Evolutionary conservation across 345 rosid species (phyloP).

Genomic region (Gynandropsis gynandra): DNA sequence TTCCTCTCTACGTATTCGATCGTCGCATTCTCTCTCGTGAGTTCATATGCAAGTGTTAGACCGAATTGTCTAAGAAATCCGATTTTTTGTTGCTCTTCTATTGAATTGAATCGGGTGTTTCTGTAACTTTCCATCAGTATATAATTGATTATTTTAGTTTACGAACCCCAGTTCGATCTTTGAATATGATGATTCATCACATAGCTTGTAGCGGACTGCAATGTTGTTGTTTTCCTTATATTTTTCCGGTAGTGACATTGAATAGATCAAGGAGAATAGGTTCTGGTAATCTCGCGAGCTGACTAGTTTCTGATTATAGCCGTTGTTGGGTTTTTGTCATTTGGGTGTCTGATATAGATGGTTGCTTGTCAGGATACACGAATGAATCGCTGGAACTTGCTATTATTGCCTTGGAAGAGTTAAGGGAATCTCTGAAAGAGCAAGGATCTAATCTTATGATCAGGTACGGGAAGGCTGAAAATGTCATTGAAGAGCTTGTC

Average conservation of each 20-base stretch:
- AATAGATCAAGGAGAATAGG: neutral
- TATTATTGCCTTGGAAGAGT: constrained; percentile 55
- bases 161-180: neutral
- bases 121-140: neutral
- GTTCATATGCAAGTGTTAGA: constrained; percentile 15
- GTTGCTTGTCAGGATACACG: constrained; percentile 47
- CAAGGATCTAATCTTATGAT: constrained; percentile 71
- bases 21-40: constrained; percentile 61
- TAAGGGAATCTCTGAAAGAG: constrained; percentile 47
- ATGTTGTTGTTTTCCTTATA: no score
- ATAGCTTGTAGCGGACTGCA: neutral
- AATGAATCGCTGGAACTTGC: constrained; percentile 65
- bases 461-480: constrained; percentile 64
- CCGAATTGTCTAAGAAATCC: neutral
- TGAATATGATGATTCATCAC: neutral
- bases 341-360: constrained; percentile 8
- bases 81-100: neutral
- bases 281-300: neutral
- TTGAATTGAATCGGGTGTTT: neutral
- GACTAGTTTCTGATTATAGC: neutral
- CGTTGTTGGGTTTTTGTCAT: neutral
- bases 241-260: no score
- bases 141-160: neutral
- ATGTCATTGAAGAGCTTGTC: constrained; percentile 48
- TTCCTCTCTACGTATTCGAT: constrained; percentile 85